phyloP scores from a whole-genome alignment of 192 early-diverging fungal genomes.

The Coemansia aciculifera region DNA sequence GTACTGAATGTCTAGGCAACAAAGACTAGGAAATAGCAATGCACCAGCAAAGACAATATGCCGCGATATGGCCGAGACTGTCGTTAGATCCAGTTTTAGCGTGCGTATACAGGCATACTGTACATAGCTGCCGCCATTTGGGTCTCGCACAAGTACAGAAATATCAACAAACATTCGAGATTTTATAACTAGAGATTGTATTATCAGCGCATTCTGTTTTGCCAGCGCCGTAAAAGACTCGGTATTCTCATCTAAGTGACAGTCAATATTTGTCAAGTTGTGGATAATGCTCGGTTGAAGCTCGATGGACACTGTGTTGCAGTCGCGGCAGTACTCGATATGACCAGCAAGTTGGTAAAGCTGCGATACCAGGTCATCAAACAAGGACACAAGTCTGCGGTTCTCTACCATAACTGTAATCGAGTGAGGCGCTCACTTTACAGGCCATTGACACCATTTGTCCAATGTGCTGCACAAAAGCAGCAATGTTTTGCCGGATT shows the following conservation, averaged over 20 bases:
- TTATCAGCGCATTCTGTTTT: not conserved
- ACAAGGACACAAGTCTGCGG: not conserved
- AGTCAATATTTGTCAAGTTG: not conserved
- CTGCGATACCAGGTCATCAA: not conserved
- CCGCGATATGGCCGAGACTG: not conserved
- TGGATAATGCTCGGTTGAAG: not conserved
- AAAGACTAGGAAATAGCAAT: not conserved
- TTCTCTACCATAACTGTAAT: not conserved
- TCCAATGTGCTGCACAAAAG: not conserved
- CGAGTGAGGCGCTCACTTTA: not conserved
- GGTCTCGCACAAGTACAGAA: not conserved
- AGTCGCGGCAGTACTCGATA: not conserved
- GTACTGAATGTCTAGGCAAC: not conserved
- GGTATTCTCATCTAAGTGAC: not conserved
- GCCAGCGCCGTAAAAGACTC: not conserved
- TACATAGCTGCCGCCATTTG: not conserved
- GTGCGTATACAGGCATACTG: not conserved
- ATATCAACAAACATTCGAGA: not conserved
- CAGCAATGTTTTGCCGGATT: not conserved
- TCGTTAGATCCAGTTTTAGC: not conserved
- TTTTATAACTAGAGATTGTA: not conserved
- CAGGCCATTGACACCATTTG: not conserved
- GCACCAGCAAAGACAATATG: not conserved
- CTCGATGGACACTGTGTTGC: not conserved
- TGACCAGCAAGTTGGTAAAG: not conserved